Evolutionary conservation across 352 stramenopile species (phyloP), one percentile per base, ranked within the genome.

Genomic region (Phytophthora aleatoria): DNA sequence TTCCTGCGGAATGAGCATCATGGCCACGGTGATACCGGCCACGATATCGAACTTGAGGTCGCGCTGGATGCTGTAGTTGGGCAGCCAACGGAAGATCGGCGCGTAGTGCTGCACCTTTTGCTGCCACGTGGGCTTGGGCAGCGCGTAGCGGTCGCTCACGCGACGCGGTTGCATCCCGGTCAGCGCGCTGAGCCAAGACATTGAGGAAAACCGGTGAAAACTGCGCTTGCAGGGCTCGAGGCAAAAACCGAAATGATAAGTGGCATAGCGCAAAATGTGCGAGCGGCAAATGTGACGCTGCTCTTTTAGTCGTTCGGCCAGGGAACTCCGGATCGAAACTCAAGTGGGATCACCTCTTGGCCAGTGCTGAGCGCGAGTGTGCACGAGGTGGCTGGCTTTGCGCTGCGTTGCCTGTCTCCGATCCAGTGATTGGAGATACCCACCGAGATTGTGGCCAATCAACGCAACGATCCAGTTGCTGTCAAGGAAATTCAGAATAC

Each of bases 1-100:
- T 15, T 63, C 56, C 16, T 63, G 56, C 7, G 56, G 56, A n/a
- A 64, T 57, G 27, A 66, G 39, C 58, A 66, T 67, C 59, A 61
- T 67, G 5, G 50, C 41, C 8, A 61, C 50, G 1, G 59, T 67
- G 20, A 61, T 57, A 9, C 50, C 50, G 27, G 50, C 59, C 16
- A 67, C 59, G 5, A 67, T 57, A 13, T 67, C 59, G 30, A 61
- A 67, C n/a, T 67, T 67, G 26, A 67, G 44, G 33, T 67, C 59
- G 12, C 59, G 59, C 16, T 67, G 42, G 5, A 67, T 15, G 43
- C 59, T 67, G 59, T 67, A 67, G 43, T 67, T 61, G 6, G 59
- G 59, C 27, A 61, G 51, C 59, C 59, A 67, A 15, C 51, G 50
- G 45, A 67, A 61, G 41, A 67, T 67, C 15, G 59, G 59, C 15